A percentile compares a stretch with the other conserved stretches of the same genome.
Evolutionary conservation across 306 rosid species (phyloP).

Genomic region (Trifolium subterraneum): DNA sequence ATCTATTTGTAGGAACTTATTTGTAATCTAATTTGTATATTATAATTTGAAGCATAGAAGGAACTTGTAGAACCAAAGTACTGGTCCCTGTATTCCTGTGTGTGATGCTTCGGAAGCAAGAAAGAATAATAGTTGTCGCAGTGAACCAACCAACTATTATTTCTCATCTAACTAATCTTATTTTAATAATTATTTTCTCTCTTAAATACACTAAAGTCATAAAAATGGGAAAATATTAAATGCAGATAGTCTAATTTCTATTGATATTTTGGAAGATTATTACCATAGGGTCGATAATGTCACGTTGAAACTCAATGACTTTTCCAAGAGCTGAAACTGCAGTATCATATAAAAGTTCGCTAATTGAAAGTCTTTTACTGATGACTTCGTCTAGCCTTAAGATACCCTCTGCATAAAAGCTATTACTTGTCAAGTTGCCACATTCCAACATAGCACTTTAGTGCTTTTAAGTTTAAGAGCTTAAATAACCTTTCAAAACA

Average conservation of each 20-base stretch:
- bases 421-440: background rate
- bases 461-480: conserved; percentile 8
- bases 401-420: conserved; percentile 33
- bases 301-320: conserved; percentile 35
- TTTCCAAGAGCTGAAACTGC: conserved; percentile 49
- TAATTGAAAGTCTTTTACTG: background rate
- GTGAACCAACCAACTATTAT: background rate
- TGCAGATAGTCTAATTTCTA: background rate
- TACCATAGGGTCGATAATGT: conserved; percentile 29
- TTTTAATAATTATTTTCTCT: background rate
- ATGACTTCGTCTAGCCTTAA: background rate
- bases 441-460: background rate
- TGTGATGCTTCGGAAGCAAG: conserved; percentile 2
- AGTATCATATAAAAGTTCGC: conserved; percentile 1
- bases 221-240: too few species aligned
- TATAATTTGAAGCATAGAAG: conserved; percentile 8
- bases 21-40: background rate
- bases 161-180: background rate
- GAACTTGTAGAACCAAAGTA: conserved; percentile 33
- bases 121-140: background rate
- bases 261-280: background rate
- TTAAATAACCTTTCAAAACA: conserved; percentile 1
- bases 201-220: too few species aligned
- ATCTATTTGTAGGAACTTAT: too few species aligned
- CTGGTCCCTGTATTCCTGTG: conserved; percentile 23